Conservation (phyloP, 1,139 yeast genomes). For the Blastobotrys malaysiensis region DNA sequence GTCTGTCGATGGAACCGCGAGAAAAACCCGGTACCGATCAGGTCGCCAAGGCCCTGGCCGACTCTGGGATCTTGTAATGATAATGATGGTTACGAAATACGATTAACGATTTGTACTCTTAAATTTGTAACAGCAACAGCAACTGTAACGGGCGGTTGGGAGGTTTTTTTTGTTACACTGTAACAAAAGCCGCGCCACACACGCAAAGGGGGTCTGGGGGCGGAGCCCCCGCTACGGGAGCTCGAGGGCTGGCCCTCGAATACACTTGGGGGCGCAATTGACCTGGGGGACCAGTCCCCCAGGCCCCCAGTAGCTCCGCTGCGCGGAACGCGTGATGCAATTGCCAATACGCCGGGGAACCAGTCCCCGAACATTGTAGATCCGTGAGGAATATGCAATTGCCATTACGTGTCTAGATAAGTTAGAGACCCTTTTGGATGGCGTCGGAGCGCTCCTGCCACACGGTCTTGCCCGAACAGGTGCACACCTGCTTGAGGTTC, state of each 20-base stretch:
- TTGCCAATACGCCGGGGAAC: no score
- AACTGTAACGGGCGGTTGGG: no score
- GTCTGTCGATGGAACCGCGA: slow-evolving; percentile 72
- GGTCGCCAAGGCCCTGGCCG: slow-evolving; percentile 26
- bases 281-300: no score
- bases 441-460: slow-evolving; percentile 94
- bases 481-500: slow-evolving; percentile 86
- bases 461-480: slow-evolving; percentile 90
- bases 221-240: no score
- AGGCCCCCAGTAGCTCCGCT: no score
- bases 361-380: no score
- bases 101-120: slow-evolving; percentile 6
- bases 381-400: no score
- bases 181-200: not conserved
- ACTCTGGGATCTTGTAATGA: slow-evolving; percentile 28
- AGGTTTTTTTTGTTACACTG: not conserved
- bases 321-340: no score
- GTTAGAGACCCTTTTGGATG: slow-evolving; percentile 41
- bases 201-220: no score
- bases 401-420: not conserved
- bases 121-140: not conserved
- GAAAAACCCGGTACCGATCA: slow-evolving; percentile 31
- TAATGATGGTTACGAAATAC: not conserved
- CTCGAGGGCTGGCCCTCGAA: no score
- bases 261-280: no score